Evolutionary conservation across 371 early-diverging fungal species (phyloP), one percentile per base, ranked within the genome.

Genomic region (Apophysomyces elegans): DNA sequence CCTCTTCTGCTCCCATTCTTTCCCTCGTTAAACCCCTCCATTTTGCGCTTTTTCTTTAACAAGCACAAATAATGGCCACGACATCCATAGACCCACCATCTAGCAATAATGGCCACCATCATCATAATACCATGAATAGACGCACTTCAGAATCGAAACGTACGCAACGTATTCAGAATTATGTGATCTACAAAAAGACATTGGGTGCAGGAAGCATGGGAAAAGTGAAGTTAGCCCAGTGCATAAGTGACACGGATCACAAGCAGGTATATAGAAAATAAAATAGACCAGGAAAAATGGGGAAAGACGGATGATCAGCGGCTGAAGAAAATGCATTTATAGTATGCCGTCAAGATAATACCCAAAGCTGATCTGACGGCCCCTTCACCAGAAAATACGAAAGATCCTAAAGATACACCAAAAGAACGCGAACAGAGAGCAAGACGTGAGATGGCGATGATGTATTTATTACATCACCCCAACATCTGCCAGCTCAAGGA

Each of bases 161-260:
- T 58, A 70, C 71, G 4, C 59, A 76, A 56, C 68, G 78, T 39
- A 71, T 81, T 61, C 72, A 74, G 37, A 78, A 81, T 59, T 81
- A 81, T 72, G 72, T 81, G 45, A 78, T 81, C 50, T 76, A 75
- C 50, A 61, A 75, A 60, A 98, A 96, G 72, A 93, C 95, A 4
- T 85, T 99, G 56, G 99, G 99, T 16, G 94, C 94, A 41, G 99
- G 99, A 14, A 95, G 95, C 58, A 98, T 97, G 93, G 96, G 98
- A 62, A 96, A 96, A 77, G 99, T 99, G 54, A 97, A 99, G 71
- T 81, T 98, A 32, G 99, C 94, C 14, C 86, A 81, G 62, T 81
- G 81, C 60, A 21, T 78, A 46, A 76, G 75, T 4, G 81, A 81
- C 59, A 62, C 21, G 5, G 63, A 72, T 46, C 73, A 73, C 56